Base-by-base conservation (phyloP, 2,329 filamentous ascomycete genomes). In the Monosporascus sp. region DNA sequence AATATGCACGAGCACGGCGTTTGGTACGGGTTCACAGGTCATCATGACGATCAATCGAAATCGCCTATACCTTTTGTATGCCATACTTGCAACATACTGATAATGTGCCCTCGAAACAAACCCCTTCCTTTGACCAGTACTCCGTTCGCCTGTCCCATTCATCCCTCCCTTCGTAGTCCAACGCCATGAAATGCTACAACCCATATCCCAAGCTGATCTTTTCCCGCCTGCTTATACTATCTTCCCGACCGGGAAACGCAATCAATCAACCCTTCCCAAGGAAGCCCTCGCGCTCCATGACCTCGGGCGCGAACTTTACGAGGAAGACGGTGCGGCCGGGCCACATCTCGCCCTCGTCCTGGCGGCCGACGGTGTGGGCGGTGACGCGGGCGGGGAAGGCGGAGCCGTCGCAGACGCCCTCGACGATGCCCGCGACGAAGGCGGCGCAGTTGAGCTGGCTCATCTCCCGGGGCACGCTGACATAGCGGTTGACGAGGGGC, bases 361-460 rank as follows among this genome's bases (percentile, higher is more conserved):
- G 76, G 16, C 73, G 75, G 50, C 79, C 83, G 64, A 88, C 85
- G 57, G 85, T 91, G 70, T 99, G 94, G 61, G 94, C 93, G 55
- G 88, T 94, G 20, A 97, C 94, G 58, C 88, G 86, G 0, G 91
- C 93, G 47, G 88, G 85, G 68, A 97, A 97, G 7, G 88, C 92
- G 43, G 90, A 90, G 8, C 91, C 93, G 72, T 97, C 94, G 71
- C 94, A 96, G 11, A 96, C 86, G 22, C 94, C 94, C 79, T 99
- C 94, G 53, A 99, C 86, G 58, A 99, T 88, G 19, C 94, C 94
- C 1, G 94, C 94, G 20, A 96, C 91, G 68, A 90, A 99, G 9
- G 94, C 94, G 19, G 93, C 94, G 72, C 93, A 97, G 71, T 97
- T 97, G 66, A 99, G 80, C 81, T 94, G 90, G 73, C 83, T 91